These are phyloP conservation scores for Mrakiaceae sp. DNA, from an alignment of 1,284 basidiomycete genomes.

Conservation along the genomic window DNA sequence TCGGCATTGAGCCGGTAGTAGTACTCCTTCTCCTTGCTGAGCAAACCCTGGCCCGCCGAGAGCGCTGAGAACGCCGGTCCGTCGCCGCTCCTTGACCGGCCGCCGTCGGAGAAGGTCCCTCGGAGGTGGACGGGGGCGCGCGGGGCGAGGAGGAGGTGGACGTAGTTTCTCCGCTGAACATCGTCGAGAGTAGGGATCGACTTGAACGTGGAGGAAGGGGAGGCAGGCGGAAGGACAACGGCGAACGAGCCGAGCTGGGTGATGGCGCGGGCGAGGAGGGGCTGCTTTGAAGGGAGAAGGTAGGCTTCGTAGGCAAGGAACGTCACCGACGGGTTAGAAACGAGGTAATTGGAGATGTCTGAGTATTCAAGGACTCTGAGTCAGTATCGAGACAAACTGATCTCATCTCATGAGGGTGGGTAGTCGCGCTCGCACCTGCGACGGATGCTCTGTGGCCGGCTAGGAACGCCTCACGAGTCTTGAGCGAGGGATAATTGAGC, in stretches of 20 bases:
- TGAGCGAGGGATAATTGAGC: too few relatives aligned
- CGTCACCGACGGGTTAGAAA: neutral
- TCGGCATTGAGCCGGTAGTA: neutral
- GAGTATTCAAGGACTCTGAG: too few relatives aligned
- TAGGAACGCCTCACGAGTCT: too few relatives aligned
- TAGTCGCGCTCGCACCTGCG: too few relatives aligned
- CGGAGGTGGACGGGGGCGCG: neutral
- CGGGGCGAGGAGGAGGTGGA: neutral
- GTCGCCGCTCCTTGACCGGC: too few relatives aligned
- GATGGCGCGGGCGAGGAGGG: neutral
- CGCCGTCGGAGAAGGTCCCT: neutral
- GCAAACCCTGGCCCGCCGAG: too few relatives aligned
- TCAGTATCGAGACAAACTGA: too few relatives aligned
- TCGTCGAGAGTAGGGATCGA: neutral
- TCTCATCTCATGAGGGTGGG: too few relatives aligned
- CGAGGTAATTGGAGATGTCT: neutral
- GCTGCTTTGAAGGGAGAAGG: neutral
- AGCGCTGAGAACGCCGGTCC: too few relatives aligned
- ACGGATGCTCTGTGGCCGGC: too few relatives aligned
- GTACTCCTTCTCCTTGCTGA: neutral
- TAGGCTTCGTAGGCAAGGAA: constrained; percentile 1
- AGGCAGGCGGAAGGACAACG: neutral
- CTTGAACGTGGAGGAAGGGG: too few relatives aligned
- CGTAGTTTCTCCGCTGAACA: neutral
- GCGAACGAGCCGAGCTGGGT: neutral